Evolutionary conservation across 208 protist species (phyloP).

Genomic region (Trypanosoma avium): DNA sequence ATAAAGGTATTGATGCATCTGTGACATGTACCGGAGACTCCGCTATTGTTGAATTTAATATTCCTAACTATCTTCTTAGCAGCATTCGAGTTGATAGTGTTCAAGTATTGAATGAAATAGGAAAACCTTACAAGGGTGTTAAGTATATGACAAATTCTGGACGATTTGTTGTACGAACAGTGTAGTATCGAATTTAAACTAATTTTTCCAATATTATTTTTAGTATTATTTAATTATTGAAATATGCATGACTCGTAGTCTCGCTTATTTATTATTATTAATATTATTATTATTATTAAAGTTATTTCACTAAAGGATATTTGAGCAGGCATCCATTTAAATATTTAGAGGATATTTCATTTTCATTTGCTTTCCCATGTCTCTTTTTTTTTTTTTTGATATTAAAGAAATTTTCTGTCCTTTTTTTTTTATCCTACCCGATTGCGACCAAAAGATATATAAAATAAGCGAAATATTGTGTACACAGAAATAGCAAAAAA

Average conservation of each 20-base stretch:
- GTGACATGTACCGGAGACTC: conserved; percentile 25
- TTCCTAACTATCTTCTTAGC: conserved; percentile 74
- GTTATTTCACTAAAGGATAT: too few relatives aligned
- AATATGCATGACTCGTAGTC: too few relatives aligned
- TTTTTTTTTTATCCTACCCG: not conserved
- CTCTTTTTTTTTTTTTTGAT: not conserved
- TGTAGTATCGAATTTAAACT: conserved; percentile 27
- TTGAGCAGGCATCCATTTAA: too few relatives aligned
- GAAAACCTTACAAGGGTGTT: conserved; percentile 87
- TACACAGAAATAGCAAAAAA: too few relatives aligned
- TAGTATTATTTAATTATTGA: too few relatives aligned
- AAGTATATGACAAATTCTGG: conserved; percentile 82
- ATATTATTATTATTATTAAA: conserved; percentile 23
- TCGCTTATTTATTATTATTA: conserved; percentile 15
- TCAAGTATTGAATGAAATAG: conserved; percentile 75
- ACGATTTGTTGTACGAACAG: conserved; percentile 74
- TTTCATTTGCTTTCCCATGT: not conserved
- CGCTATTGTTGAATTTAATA: conserved; percentile 64
- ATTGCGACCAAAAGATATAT: too few relatives aligned
- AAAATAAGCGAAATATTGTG: not conserved
- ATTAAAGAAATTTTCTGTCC: not conserved
- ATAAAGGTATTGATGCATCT: conserved; percentile 23
- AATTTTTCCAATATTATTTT: not conserved
- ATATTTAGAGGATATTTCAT: too few relatives aligned
- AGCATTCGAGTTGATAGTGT: conserved; percentile 79